Evolutionary conservation across 1,284 basidiomycete species (phyloP).

Genomic region (Ceratobasidium sp.): DNA sequence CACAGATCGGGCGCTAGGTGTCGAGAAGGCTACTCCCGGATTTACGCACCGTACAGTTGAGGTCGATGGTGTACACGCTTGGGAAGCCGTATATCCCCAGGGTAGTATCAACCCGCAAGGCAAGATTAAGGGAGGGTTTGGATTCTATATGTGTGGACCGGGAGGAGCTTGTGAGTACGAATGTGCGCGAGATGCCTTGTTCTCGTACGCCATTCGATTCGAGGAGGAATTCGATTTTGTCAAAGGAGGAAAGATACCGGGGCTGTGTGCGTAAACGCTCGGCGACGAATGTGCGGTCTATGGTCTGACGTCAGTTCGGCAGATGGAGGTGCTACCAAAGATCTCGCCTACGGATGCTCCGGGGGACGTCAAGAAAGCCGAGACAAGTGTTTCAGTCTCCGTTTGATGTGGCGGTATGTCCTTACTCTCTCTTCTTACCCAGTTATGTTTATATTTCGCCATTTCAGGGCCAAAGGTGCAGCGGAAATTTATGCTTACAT

Average conservation of each 20-base stretch:
- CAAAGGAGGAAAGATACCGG: constrained; percentile 73
- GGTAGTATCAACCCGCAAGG: constrained; percentile 69
- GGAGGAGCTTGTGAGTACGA: constrained; percentile 53
- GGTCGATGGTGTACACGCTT: constrained; percentile 58
- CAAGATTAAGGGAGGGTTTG: constrained; percentile 62
- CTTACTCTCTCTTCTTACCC: background rate
- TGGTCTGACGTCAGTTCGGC: background rate
- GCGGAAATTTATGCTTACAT: constrained; percentile 71
- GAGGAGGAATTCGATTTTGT: constrained; percentile 66
- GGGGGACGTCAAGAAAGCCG: constrained; percentile 67
- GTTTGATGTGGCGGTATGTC: constrained; percentile 71
- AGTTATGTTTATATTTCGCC: too few relatives aligned
- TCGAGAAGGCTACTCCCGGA: constrained; percentile 59
- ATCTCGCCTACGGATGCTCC: constrained; percentile 67
- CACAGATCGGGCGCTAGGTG: constrained; percentile 58
- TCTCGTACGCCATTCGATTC: constrained; percentile 70
- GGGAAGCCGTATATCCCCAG: constrained; percentile 69
- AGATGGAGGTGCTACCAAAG: constrained; percentile 47
- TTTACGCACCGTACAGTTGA: constrained; percentile 58
- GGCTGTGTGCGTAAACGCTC: constrained; percentile 61
- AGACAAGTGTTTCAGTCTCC: constrained; percentile 68
- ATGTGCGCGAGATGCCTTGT: constrained; percentile 59
- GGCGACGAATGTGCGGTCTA: background rate
- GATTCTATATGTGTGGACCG: constrained; percentile 68
- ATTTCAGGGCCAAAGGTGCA: constrained; percentile 56